Evolutionary conservation across 176 grass and related monocot species (phyloP).

Genomic region (Eragrostis curvula): DNA sequence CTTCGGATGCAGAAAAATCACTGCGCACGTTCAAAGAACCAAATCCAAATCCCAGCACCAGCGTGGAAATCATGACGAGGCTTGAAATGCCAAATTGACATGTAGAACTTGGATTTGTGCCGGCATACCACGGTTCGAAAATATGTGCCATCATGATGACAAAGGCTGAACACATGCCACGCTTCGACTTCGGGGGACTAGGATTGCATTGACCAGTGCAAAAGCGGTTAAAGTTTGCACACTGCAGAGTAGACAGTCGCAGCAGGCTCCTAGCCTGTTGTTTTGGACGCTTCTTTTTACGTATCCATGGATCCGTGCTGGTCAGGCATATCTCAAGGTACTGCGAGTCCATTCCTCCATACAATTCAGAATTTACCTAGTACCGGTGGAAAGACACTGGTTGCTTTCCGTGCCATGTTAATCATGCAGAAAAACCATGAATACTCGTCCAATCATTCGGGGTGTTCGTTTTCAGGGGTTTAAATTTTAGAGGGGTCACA

Average conservation of each 20-base stretch:
- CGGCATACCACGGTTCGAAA: background rate
- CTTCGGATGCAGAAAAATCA: background rate
- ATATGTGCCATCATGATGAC: slow-evolving; percentile 25
- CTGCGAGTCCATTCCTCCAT: background rate
- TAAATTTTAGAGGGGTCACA: too few species aligned
- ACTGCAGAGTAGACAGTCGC: background rate
- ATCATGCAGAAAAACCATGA: too few species aligned
- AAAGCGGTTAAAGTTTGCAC: slow-evolving; percentile 45
- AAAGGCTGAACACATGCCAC: slow-evolving; percentile 18
- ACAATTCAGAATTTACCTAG: background rate
- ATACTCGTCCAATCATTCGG: background rate
- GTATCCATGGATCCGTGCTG: background rate
- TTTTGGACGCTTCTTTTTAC: slow-evolving; percentile 44
- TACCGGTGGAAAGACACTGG: background rate
- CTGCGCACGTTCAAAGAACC: too few species aligned
- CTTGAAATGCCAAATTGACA: background rate
- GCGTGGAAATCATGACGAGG: background rate
- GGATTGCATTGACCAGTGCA: slow-evolving; percentile 45
- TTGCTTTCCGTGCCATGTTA: background rate
- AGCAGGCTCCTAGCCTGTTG: slow-evolving; percentile 18
- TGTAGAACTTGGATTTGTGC: too few species aligned
- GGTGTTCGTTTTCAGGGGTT: too few species aligned
- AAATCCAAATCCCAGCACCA: too few species aligned
- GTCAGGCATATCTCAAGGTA: background rate
- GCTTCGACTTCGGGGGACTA: slow-evolving; percentile 31